Evolutionary conservation across 352 stramenopile species (phyloP).

Genomic region (Phytophthora constricta): DNA sequence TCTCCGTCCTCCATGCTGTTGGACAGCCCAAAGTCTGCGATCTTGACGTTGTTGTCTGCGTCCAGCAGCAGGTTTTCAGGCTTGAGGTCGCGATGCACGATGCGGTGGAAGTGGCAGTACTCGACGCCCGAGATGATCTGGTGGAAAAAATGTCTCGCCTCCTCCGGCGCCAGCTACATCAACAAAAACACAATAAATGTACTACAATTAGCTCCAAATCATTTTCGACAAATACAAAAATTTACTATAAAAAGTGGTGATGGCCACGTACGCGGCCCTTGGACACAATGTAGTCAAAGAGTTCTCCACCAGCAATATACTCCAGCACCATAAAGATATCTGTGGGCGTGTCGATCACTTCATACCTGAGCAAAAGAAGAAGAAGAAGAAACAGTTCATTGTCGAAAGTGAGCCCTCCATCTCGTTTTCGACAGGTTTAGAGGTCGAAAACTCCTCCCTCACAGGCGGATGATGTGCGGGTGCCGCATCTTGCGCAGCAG

Average conservation of each 20-base stretch:
- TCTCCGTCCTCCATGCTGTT: constrained; percentile 99
- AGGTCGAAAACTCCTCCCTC: not conserved
- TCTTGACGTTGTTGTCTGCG: constrained; percentile 99
- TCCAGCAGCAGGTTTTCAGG: constrained; percentile 98
- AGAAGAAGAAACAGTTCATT: constrained; percentile 3
- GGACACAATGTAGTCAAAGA: constrained; percentile 99
- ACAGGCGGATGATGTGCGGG: constrained; percentile 99
- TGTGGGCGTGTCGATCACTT: constrained; percentile 99
- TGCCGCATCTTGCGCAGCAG: constrained; percentile 99
- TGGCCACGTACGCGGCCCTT: constrained; percentile 81
- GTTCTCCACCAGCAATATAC: constrained; percentile 93
- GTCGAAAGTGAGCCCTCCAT: no score
- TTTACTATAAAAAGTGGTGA: not conserved
- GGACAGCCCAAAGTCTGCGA: constrained; percentile 99
- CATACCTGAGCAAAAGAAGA: constrained; percentile 72
- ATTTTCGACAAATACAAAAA: constrained; percentile 8
- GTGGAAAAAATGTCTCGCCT: constrained; percentile 99
- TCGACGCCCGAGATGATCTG: constrained; percentile 98
- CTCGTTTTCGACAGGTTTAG: not conserved
- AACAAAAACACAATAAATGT: constrained; percentile 20
- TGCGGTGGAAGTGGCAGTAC: constrained; percentile 99
- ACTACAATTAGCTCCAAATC: constrained; percentile 1
- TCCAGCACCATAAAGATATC: constrained; percentile 98
- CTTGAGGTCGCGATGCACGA: constrained; percentile 99
- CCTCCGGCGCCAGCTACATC: constrained; percentile 93